Evolutionary conservation across 306 rosid species (phyloP), one percentile per base, ranked within the genome.

Genomic region (Cyclanthera cordifolia): DNA sequence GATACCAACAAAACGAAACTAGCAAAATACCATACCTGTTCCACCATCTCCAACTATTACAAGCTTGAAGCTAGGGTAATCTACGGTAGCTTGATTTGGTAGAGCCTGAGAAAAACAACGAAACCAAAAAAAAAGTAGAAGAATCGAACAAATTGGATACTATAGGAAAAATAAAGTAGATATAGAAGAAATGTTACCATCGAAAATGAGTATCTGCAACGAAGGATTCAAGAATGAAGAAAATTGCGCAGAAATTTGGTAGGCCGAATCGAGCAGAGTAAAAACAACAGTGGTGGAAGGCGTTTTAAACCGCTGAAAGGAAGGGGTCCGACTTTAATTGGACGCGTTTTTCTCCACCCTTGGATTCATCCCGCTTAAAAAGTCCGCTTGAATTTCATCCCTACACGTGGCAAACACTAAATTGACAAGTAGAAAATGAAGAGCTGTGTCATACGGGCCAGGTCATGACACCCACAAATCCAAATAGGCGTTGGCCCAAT

Each of bases 21-120:
- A 4, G 41, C 13, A 5, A 17, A 24, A 1, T 5, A 4, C 52
- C 63, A 24, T 28, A 87, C 96, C 96, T 0, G 96, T 89, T 76
- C 94, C 96, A 28, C 96, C 96, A 52, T 89, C 96, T 1, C 96
- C 96, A 5, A 89, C 96, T 7, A 89, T 77, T 8, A 89, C 91
- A 53, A 89, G 96, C 84, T 89, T 89, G 81, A 89, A 89, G 77
- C 86, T 85, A 0, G 94, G 96, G 73, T 83, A 89, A 24, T 89
- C 89, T 7, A 87, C 94, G 17, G 87, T 85, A 75, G 85, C 89
- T 80, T 89, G 94, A 72, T 83, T 85, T 3, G 96, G 96, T 65
- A 90, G 73, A 71, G 95, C 89, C 94, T 84, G 69, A 65, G 28
- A 14, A 8, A 66, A 43, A 21, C 14, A 16, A 66, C 15, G 55